Evolutionary conservation across 2,329 filamentous ascomycete genomes (phyloP), one percentile per base, ranked within the genome.

Genomic region (Pseudocercospora macadamiae): DNA sequence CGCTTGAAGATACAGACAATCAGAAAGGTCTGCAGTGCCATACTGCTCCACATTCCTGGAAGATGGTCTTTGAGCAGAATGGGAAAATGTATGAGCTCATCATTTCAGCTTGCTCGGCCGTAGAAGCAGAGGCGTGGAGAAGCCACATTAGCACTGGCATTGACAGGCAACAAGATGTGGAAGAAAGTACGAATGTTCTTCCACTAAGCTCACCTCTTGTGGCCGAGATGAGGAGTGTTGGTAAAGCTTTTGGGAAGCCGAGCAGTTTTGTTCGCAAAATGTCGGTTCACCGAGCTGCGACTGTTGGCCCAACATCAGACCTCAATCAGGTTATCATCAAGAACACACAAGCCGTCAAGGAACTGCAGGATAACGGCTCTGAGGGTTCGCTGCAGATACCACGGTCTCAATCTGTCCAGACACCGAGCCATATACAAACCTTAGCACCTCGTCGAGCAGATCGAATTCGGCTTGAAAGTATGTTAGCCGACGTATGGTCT

Each of bases 21-120:
- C 88, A 88, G 18, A 83, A 86, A 80, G 90, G 90, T 0, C 73
- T 97, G 6, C 91, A 93, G 79, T 97, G 92, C 69, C 88, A 95
- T 63, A 90, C 89, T 2, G 90, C 90, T 0, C 87, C 90, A 0
- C 90, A 90, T 73, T 95, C 92, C 1, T 97, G 93, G 93, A 99
- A 97, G 72, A 70, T 97, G 9, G 82, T 91, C 2, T 97, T 97
- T 69, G 88, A 95, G 71, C 85, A 85, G 64, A 82, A 89, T 57
- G 84, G 89, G 64, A 86, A 89, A 60, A 79, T 93, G 54, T 93
- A 90, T 71, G 93, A 97, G 74, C 76, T 96, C 14, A 86, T 97
- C 37, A 82, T 96, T 76, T 96, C 89, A 64, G 93, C 92, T 32
- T 96, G 92, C 68, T 93, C 89, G 1, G 80, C 86, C 0, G 85